A percentile compares a stretch with the other conserved stretches of the same genome.
These are phyloP conservation scores for Solanum ossicruentum DNA, from an alignment of 257 asterid species.

Conservation along the genomic window DNA sequence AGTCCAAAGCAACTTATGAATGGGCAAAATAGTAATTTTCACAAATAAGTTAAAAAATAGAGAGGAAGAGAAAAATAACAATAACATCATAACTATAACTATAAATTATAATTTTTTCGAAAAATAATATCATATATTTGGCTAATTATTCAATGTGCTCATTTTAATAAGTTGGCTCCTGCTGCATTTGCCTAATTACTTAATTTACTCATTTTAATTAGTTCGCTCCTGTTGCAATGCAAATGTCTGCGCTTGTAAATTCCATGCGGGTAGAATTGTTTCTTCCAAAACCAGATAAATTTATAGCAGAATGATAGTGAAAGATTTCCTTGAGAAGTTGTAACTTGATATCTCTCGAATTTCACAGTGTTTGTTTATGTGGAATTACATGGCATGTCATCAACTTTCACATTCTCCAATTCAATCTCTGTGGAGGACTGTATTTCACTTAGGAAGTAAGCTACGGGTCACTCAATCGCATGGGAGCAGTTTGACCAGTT, in stretches of 20 bases:
- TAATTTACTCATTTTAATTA: too few relatives aligned
- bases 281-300: neutral
- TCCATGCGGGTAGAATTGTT: neutral
- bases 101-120: too few relatives aligned
- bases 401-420: conserved; percentile 25
- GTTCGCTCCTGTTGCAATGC: neutral
- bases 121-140: too few relatives aligned
- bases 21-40: too few relatives aligned
- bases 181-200: neutral
- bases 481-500: conserved; percentile 3
- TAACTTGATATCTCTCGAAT: neutral
- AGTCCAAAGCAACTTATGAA: too few relatives aligned
- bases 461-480: conserved; percentile 10
- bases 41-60: too few relatives aligned
- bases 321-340: neutral
- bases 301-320: neutral
- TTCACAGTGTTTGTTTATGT: neutral
- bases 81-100: too few relatives aligned
- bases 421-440: conserved; percentile 29
- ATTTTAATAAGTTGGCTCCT: neutral
- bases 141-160: too few relatives aligned
- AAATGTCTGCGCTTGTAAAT: neutral
- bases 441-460: conserved; percentile 24
- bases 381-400: conserved; percentile 41
- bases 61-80: too few relatives aligned